Conservation (phyloP, 2,329 filamentous ascomycete species). For the Bretziella fagacearum region DNA sequence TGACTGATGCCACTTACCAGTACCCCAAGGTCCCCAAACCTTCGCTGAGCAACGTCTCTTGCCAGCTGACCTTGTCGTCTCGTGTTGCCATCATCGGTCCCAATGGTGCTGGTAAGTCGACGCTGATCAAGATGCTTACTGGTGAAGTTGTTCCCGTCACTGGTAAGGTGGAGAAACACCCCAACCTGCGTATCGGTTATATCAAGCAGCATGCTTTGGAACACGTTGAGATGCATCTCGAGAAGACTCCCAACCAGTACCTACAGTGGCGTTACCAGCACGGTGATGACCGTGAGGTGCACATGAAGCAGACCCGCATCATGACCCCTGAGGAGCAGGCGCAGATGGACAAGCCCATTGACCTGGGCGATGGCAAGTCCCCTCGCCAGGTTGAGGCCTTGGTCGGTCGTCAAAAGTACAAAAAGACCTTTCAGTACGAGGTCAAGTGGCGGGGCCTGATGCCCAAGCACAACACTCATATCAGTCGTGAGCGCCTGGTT, state of each 20-base stretch:
- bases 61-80: constrained; percentile 73
- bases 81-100: constrained; percentile 91
- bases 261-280: constrained; percentile 97
- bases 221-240: constrained; percentile 98
- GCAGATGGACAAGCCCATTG: constrained; percentile 83
- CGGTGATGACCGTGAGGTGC: constrained; percentile 89
- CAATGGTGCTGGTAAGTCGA: constrained; percentile 96
- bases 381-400: constrained; percentile 65
- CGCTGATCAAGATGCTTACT: constrained; percentile 91
- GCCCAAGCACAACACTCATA: constrained; percentile 83
- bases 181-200: constrained; percentile 95
- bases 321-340: constrained; percentile 68
- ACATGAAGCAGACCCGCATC: constrained; percentile 92
- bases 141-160: constrained; percentile 71
- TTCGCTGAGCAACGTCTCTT: constrained; percentile 74
- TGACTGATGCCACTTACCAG: constrained; percentile 81
- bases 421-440: constrained; percentile 98
- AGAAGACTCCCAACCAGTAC: constrained; percentile 98
- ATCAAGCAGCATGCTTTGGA: constrained; percentile 98
- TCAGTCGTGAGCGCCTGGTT: constrained; percentile 79
- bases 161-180: constrained; percentile 93
- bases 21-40: constrained; percentile 83
- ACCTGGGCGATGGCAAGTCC: constrained; percentile 69
- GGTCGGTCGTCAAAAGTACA: constrained; percentile 94
- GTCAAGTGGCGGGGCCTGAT: constrained; percentile 83